Evolutionary conservation across 345 rosid species (phyloP), one percentile per base, ranked within the genome.

Genomic region (Pugionium dolabratum): DNA sequence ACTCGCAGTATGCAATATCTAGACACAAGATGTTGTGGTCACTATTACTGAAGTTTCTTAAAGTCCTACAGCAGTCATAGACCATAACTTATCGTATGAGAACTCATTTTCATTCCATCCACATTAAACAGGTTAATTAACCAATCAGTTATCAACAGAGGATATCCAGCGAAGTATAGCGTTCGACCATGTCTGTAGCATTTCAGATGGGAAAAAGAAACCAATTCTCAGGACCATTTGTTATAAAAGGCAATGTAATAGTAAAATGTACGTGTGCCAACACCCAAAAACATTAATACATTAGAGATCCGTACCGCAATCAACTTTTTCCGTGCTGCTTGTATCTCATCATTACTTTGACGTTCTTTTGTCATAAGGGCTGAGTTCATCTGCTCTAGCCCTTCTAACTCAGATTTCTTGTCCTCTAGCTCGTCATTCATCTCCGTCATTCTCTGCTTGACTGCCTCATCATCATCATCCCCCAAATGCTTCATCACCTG

Each of bases 401-500:
- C 60, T 28, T 69, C 67, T 73, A 92, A 64, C 59, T 78, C 79
- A 1, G 83, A 86, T 25, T 54, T 32, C 66, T 92, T 89, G 1
- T 78, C 75, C 3, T 75, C 48, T 78, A 92, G 52, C 56, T 87
- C 91, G 4, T 83, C 87, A 43, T 42, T 72, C 93, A 92, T 87
- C 64, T 85, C 91, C 75, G 86, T 71, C 83, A 92, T 86, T 78
- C 85, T 85, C 46, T 78, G 66, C 70, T 86, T 78, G 33, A 86
- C 86, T 1, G 88, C 95, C 56, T 73, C 87, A 70, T 92, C 93
- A 78, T 93, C 88, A 49, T 81, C 81, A 76, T 84, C 82, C 33
- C 81, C 97, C 64, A 93, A 83, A 75, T 93, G 96, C 79, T 84
- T 79, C 89, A 89, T 82, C 74, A 93, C 93, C 73, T 83, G 82